phyloP scores from a whole-genome alignment of 1,284 basidiomycete species.

The Moniliella sp. region DNA sequence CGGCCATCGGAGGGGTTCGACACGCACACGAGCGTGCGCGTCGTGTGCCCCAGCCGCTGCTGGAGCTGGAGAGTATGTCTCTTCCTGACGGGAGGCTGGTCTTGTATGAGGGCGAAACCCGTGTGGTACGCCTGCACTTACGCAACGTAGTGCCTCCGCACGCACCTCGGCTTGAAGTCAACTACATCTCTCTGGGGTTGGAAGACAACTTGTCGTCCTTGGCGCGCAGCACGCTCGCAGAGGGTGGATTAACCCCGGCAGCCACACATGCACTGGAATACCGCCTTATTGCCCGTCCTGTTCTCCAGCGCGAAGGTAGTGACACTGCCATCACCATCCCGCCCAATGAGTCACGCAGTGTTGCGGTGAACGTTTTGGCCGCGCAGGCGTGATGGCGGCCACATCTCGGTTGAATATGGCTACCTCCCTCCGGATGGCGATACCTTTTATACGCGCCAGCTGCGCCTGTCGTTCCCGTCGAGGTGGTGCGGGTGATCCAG shows the following conservation, averaged over 20 bases:
- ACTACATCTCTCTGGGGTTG: conserved; percentile 64
- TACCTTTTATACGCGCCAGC: conserved; percentile 56
- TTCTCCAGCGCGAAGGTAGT: conserved; percentile 53
- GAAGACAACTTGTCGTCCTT: conserved; percentile 64
- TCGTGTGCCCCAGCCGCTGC: conserved; percentile 45
- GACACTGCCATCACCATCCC: neutral
- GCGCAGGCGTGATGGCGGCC: conserved; percentile 62
- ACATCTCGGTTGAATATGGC: conserved; percentile 63
- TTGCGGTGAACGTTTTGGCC: conserved; percentile 62
- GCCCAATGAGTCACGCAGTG: neutral
- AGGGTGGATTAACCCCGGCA: conserved; percentile 49
- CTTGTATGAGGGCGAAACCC: conserved; percentile 74
- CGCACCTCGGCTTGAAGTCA: conserved; percentile 56
- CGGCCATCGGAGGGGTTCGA: no score
- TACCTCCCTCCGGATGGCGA: conserved; percentile 40
- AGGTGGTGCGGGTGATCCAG: conserved; percentile 77
- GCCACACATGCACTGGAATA: conserved; percentile 78
- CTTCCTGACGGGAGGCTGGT: conserved; percentile 72
- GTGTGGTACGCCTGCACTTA: conserved; percentile 60
- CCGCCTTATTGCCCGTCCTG: conserved; percentile 53
- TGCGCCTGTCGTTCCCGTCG: conserved; percentile 67
- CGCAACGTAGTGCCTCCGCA: no score
- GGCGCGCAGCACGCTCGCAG: conserved; percentile 57
- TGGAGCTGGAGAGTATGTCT: conserved; percentile 64
- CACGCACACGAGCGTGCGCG: no score